Base-by-base conservation (phyloP, 2,329 filamentous ascomycete species). In the Neurospora sp. region DNA sequence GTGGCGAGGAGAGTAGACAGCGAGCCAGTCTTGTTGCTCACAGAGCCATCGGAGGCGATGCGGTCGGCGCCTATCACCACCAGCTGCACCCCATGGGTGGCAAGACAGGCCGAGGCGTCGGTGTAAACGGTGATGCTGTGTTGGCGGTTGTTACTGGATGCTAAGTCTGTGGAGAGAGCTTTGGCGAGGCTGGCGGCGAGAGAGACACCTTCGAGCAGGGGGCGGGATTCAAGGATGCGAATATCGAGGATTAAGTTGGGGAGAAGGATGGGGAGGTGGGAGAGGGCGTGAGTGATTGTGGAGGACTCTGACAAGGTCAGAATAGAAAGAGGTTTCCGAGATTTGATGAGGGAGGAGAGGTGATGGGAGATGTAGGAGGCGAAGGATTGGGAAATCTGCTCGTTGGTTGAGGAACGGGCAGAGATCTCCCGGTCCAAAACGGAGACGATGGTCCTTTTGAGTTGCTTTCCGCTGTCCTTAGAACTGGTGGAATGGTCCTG, bases 21-120 rank as follows among this genome's bases (percentile, higher is more conserved):
- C 1, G 87, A 89, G 0, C 89, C 89, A 0, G 84, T 88, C 77
- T 91, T 92, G 78, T 91, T 92, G 77, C 84, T 88, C 19, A 91
- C 85, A 38, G 86, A 84, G 1, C 88, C 89, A 0, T 79, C 76
- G 0, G 79, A 76, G 12, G 85, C 84, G 69, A 92, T 88, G 4
- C 86, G 80, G 75, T 92, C 89, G 1, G 89, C 88, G 1, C 89
- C 89, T 1, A 92, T 79, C 3, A 92, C 78, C 1, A 92, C 79
- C 1, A 89, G 68, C 73, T 91, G 83, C 3, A 86, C 80, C n/a
- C 77, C 80, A 19, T 77, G 74, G 3, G 85, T 82, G 1, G 87
- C 86, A 10, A 86, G 76, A 0, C 85, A 87, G 4, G 85, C 83
- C 2, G 85, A 84, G n/a, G 87, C 86, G 75, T 91, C 88, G 0